phyloP scores from a whole-genome alignment of 2,329 filamentous ascomycete species.

The Sporothrix pseudoabietina region DNA sequence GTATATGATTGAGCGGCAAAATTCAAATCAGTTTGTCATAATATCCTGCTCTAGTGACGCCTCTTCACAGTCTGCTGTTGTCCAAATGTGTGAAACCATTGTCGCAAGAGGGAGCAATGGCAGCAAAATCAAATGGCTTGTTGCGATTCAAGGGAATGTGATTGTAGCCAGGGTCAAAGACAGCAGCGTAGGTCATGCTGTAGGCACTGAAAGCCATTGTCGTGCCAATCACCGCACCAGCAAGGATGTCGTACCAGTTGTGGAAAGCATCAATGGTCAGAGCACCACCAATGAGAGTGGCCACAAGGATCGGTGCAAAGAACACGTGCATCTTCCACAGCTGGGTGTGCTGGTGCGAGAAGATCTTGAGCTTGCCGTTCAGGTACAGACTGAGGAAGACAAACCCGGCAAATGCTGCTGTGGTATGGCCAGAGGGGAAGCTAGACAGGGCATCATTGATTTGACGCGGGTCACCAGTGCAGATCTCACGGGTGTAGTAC shows the following conservation, averaged over 20 bases:
- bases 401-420: constrained; percentile 72
- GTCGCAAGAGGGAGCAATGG: neutral
- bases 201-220: constrained; percentile 64
- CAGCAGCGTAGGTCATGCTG: constrained; percentile 65
- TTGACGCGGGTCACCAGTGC: constrained; percentile 64
- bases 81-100: constrained; percentile 36
- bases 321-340: constrained; percentile 72
- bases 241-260: constrained; percentile 73
- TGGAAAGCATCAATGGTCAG: constrained; percentile 74
- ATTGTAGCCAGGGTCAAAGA: constrained; percentile 70
- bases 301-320: constrained; percentile 68
- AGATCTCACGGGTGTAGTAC: constrained; percentile 71
- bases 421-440: constrained; percentile 74
- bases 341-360: constrained; percentile 69
- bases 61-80: constrained; percentile 27
- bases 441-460: constrained; percentile 72
- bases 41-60: neutral
- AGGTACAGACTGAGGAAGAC: constrained; percentile 72
- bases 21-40: neutral
- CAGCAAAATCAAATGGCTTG: constrained; percentile 40
- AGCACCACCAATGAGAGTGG: constrained; percentile 67
- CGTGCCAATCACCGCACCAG: constrained; percentile 64
- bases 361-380: constrained; percentile 78
- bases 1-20: constrained; percentile 16
- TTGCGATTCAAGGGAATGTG: constrained; percentile 63